Base-by-base conservation (phyloP, 352 stramenopile genomes). In the Aphanomyces cochlioides region DNA sequence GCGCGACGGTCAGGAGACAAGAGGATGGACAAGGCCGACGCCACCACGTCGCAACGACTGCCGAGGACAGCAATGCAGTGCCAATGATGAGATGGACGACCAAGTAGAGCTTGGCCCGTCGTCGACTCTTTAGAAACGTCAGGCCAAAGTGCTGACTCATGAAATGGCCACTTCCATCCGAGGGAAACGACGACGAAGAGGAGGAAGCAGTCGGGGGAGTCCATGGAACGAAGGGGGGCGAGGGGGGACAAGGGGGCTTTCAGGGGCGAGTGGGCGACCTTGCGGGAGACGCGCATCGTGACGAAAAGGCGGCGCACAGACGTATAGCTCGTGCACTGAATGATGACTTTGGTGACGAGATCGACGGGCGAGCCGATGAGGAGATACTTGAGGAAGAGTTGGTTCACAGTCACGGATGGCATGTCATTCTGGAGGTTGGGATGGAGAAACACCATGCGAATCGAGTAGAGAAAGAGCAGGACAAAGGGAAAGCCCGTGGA, bases 311-410 rank as follows among this genome's bases (percentile, higher is more conserved):
- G 60, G 13, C 47, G 28, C 3, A 67, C 38, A 2, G 60, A 36
- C 60, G 21, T 17, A 37, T 67, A 67, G 47, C 60, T 67, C 6
- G 60, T 36, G 3, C 17, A 37, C 7, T 67, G 60, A 19, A 41
- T 37, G 5, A 67, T 17, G 19, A 67, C 15, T 37, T 67, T 67
- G 4, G 47, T 41, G 8, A 67, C 60, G 7, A 67, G 60, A 41
- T 67, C 60, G 2, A 37, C 4, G 8, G 47, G 36, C n/a, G 60
- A 67, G 10, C 38, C 50, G 41, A 67, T 41, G n/a, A 67, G 17
- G 3, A 67, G 15, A 37, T 67, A 67, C 17, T 41, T 37, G 8
- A 34, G 50, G 5, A 67, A 57, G 41, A 67, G 47, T 4, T 56
- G 45, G 28, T 54, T 67, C 6, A 28, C 15, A 7, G 60, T 67